Evolutionary conservation across 2,329 filamentous ascomycete genomes (phyloP), one percentile per base, ranked within the genome.

Genomic region (Plenodomus biglobosus): DNA sequence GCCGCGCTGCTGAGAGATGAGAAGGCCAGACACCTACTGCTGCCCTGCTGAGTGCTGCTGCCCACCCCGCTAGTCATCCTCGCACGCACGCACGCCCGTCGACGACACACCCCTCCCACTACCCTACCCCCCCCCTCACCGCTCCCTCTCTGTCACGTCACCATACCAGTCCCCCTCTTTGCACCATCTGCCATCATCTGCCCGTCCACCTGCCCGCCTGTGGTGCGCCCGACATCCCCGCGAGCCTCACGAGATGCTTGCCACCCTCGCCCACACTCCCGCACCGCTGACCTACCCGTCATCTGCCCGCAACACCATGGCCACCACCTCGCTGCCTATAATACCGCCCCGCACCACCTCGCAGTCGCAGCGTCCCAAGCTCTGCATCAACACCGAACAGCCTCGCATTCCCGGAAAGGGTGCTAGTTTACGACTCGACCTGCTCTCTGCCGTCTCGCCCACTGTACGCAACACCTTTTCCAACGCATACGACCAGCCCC

Each of bases 391-490:
- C 70, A 85, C 83, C 11, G 70, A 78, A 11, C 72, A 76, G 42
- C 58, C 70, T 10, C 66, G 71, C 48, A 76, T 77, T 18, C 82
- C 81, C 64, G 80, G 79, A 47, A 81, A 78, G 52, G 76, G 75
- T 32, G 76, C 78, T 19, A 78, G 77, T 45, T 68, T 84, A 38
- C 76, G 79, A 13, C 73, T 82, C 40, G 75, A 79, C 38, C 78
- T 78, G 2, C 70, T 81, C 18, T 79, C 78, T 41, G 73, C 79
- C n/a, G 76, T 78, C 22, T 85, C 83, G 7, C 83, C 83, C 10
- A 85, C 83, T 1, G 72, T 78, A 36, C 75, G 79, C 59, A 85
- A 85, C 66, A 85, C 83, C 42, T 83, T 84, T 62, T 78, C 73
- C 58, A 85, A 85, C 69, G 78, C 80, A 42, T 83, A 82, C 57